A percentile compares a stretch with the other conserved stretches of the same genome.
Evolutionary conservation across 2,329 filamentous ascomycete genomes (phyloP).

Genomic region (Aspergillus ibericus): DNA sequence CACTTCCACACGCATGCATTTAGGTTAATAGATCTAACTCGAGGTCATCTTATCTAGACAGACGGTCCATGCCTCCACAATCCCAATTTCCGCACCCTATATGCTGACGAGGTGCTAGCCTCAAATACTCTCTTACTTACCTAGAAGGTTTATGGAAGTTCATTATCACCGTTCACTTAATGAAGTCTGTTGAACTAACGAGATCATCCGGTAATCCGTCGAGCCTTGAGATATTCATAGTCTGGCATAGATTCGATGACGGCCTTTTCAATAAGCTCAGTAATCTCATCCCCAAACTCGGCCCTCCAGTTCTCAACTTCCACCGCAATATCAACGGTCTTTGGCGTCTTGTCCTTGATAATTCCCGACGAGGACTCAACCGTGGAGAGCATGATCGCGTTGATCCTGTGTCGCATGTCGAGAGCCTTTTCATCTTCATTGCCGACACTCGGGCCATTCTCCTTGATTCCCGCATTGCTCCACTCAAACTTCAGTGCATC

Average conservation of each 20-base stretch:
- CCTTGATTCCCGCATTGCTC: conserved; percentile 17
- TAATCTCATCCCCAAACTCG: conserved; percentile 35
- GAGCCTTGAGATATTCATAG: conserved; percentile 40
- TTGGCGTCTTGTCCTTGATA: conserved; percentile 31
- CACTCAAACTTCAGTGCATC: conserved; percentile 33
- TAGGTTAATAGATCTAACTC: too few relatives aligned
- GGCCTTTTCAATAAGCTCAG: conserved; percentile 24
- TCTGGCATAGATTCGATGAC: conserved; percentile 39
- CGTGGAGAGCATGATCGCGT: conserved; percentile 29
- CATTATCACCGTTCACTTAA: background rate
- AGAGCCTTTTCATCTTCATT: background rate
- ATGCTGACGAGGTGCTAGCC: too few relatives aligned
- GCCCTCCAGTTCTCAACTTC: conserved; percentile 38
- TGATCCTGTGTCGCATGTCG: background rate
- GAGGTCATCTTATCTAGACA: too few relatives aligned
- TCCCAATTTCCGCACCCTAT: too few relatives aligned
- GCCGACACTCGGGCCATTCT: background rate
- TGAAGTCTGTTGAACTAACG: too few relatives aligned
- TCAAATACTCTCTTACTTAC: too few relatives aligned
- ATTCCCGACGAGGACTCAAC: conserved; percentile 35
- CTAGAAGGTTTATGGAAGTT: too few relatives aligned
- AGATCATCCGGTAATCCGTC: conserved; percentile 17
- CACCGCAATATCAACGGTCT: conserved; percentile 32
- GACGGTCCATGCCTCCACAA: too few relatives aligned
- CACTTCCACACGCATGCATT: too few relatives aligned